Conservation (phyloP, 2,329 filamentous ascomycete species). For the Helicocarpus griseus region DNA sequence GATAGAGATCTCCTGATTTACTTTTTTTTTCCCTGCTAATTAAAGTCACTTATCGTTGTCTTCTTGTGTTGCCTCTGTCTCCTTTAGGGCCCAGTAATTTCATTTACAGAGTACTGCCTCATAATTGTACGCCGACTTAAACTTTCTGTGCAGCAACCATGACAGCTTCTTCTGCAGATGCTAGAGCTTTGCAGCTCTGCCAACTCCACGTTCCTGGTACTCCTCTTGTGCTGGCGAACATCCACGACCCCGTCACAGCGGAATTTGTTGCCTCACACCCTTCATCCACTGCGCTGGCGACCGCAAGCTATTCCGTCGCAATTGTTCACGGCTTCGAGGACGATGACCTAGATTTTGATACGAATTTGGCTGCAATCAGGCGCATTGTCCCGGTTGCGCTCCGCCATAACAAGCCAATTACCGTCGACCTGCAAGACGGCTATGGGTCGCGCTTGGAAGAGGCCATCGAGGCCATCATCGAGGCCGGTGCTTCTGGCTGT, state of each 20-base stretch:
- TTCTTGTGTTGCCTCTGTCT: too few species aligned
- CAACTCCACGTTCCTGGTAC: slow-evolving; percentile 41
- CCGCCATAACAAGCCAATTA: slow-evolving; percentile 39
- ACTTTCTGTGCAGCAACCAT: background rate
- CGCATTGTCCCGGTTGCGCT: slow-evolving; percentile 37
- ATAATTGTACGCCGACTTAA: too few species aligned
- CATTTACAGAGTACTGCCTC: too few species aligned
- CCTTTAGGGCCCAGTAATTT: too few species aligned
- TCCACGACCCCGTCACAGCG: slow-evolving; percentile 45
- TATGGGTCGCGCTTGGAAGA: slow-evolving; percentile 42
- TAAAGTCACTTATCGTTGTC: too few species aligned
- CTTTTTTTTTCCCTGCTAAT: too few species aligned
- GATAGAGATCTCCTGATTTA: too few species aligned
- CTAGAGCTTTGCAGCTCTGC: slow-evolving; percentile 10
- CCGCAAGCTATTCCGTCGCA: slow-evolving; percentile 44
- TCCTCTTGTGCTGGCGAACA: slow-evolving; percentile 46
- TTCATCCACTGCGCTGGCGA: slow-evolving; percentile 36
- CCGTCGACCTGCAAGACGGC: slow-evolving; percentile 52
- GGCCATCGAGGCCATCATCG: slow-evolving; percentile 38
- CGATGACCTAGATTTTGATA: slow-evolving; percentile 40
- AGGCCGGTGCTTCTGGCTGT: slow-evolving; percentile 43
- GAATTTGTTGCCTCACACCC: slow-evolving; percentile 30
- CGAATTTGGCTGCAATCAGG: slow-evolving; percentile 42
- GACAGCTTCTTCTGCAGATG: slow-evolving; percentile 2
- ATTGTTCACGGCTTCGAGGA: slow-evolving; percentile 37